Base-by-base conservation (phyloP, 2,329 filamentous ascomycete species). In the Stagonosporopsis tanaceti region DNA sequence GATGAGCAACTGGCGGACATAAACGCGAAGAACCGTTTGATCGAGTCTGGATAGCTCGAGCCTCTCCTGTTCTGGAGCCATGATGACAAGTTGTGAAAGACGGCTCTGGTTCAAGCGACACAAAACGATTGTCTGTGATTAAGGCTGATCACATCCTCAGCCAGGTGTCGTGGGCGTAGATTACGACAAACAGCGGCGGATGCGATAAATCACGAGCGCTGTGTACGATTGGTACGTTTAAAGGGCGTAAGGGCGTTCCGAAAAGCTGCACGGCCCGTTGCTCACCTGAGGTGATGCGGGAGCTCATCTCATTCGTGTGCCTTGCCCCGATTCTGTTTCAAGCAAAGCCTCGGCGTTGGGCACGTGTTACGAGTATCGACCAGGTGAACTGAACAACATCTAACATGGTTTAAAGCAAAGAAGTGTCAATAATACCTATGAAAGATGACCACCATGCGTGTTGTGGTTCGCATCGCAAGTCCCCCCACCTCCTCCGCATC, bases 1-100 rank as follows among this genome's bases (percentile, higher is more conserved):
- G 11, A 56, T 32, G 12, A 56, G 42, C 15, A 56, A 24, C 6
- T 56, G 53, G 12, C 53, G 53, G 17, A 56, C 53, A 15, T 56
- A 56, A 6, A 56, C 53, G 2, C 53, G 47, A 41, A 56, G 53
- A 2, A 56, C 12, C 1, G 41, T 32, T 32, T 47, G 53, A 38
- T 56, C 53, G 30, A 56, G 47, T 7, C 12, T 34, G 0, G 53
- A 41, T 1, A 56, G 47, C 5, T 47, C 15, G 12, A 56, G 53
- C 1, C 5, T 4, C 2, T 45, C 27, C 1, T 20, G n/a, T 20
- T 17, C 24, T 28, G 40, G 20, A n/a, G 32, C 17, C 46, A 46
- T 55, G 6, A 20, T 32, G 8, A 11, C 11, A 14, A 28, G 4
- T 7, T 12, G 1, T 3, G 12, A 14, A 22, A 11, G 3, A 17